Evolutionary conservation across 441 rosid genomes (phyloP), one percentile per base, ranked within the genome.

Genomic region (Gossypium lobatum): DNA sequence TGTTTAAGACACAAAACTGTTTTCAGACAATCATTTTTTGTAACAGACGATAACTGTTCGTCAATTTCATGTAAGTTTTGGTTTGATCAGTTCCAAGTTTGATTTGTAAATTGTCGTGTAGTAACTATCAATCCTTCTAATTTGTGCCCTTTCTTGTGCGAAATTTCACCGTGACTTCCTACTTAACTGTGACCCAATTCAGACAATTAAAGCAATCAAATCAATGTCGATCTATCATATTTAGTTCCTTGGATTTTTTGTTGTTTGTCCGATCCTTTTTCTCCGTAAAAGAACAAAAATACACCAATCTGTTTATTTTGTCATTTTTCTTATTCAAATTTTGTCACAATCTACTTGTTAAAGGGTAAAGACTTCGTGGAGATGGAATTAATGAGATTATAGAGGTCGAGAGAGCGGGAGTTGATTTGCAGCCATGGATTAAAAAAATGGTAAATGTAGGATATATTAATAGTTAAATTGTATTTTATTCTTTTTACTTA

Each of bases 51-150:
- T 1, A 26, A 52, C 26, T 52, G 16, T 68, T 26, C 7, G 46
- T 68, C 60, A 26, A 50, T 26, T 68, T 18, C 60, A 18, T 13
- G 8, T 7, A 14, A 21, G 50, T 58, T 42, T 69, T 72, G 26
- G 48, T 42, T 6, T 21, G 18, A 11, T 21, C 62, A 21, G 68
- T 13, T 48, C 79, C 76, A 78, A 9, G 55, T 74, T 75, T 73
- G 79, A 81, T 78, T 78, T 80, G 70, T 63, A 71, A 53, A 60
- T 78, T 83, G 87, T 84, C 85, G 78, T 78, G 31, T 58, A 39
- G 63, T 71, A 59, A 37, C 53, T 17, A 17, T 63, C 53, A 37
- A 46, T 67, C 70, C 60, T 72, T 39, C 46, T 45, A 5, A 26
- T 68, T 42, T 21, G 18, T 48, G 2, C 1, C 16, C 25, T 46